Conservation (phyloP, 116 monocot genomes). For the Zostera marina region DNA sequence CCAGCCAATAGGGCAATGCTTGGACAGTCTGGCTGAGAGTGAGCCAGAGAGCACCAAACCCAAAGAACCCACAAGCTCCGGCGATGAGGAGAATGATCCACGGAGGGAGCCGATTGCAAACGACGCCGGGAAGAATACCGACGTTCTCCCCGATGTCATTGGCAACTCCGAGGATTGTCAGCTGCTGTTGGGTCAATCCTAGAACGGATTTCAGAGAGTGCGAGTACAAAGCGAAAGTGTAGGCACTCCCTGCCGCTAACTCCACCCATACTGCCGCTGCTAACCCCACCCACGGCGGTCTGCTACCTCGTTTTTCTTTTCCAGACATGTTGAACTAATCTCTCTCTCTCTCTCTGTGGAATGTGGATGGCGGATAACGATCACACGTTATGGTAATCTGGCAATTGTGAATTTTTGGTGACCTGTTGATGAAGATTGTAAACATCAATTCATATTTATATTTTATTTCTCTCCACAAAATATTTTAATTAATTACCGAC, state of each 20-base stretch:
- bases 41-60: slow-evolving; percentile 25
- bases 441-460: too few species aligned
- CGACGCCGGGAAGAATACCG: slow-evolving; percentile 27
- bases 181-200: slow-evolving; percentile 34
- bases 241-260: slow-evolving; percentile 27
- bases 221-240: slow-evolving; percentile 38
- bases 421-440: too few species aligned
- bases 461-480: too few species aligned
- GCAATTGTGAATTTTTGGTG: too few species aligned
- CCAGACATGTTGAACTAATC: too few species aligned
- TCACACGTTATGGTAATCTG: too few species aligned
- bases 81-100: slow-evolving; percentile 26
- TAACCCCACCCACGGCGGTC: slow-evolving; percentile 43
- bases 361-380: too few species aligned
- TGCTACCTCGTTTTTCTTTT: slow-evolving; percentile 23
- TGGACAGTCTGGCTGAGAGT: slow-evolving; percentile 18
- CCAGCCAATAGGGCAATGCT: slow-evolving; percentile 23
- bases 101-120: slow-evolving; percentile 30
- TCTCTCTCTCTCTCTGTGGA: too few species aligned
- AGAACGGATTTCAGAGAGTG: slow-evolving; percentile 33
- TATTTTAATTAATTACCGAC: too few species aligned
- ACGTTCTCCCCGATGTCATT: slow-evolving; percentile 39
- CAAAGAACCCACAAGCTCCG: slow-evolving; percentile 16
- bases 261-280: slow-evolving; percentile 43
- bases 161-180: slow-evolving; percentile 39